Percentiles rank a stretch among this genome's conserved stretches.
Evolutionary conservation across 495 filamentous ascomycete species (phyloP).

Genomic region (Xylaria telfairii): DNA sequence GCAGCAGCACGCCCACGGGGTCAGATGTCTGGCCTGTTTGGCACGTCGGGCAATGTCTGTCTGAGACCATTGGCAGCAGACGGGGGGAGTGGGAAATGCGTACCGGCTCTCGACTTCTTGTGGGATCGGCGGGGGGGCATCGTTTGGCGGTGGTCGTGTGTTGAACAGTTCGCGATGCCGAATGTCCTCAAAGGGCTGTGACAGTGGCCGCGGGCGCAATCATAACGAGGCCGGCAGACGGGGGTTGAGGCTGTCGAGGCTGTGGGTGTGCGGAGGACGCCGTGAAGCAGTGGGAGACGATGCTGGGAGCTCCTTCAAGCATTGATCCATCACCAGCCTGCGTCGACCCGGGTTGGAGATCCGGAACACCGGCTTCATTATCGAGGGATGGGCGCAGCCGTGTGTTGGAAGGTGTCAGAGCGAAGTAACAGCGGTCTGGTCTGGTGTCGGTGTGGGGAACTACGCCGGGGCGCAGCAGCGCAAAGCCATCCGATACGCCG

Average conservation of each 20-base stretch:
- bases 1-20: neutral
- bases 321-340: conserved; percentile 19
- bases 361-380: conserved; percentile 16
- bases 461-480: conserved; percentile 12
- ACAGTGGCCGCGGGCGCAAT: neutral
- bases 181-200: neutral
- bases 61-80: too few relatives aligned
- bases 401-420: neutral
- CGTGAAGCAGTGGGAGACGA: neutral
- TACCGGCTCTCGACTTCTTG: conserved; percentile 64
- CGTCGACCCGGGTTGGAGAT: neutral
- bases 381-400: neutral
- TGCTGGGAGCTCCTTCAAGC: neutral
- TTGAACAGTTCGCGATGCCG: conserved; percentile 15
- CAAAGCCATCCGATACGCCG: conserved; percentile 20
- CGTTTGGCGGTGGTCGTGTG: conserved; percentile 9
- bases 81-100: neutral
- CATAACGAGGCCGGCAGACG: conserved; percentile 12
- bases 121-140: conserved; percentile 67
- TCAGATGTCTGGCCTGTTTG: neutral
- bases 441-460: conserved; percentile 15
- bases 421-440: conserved; percentile 1
- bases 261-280: neutral
- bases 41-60: neutral
- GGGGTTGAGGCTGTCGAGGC: neutral